These are phyloP conservation scores for Pythium folliculosum DNA, from an alignment of 352 stramenopile species.

Conservation along the genomic window DNA sequence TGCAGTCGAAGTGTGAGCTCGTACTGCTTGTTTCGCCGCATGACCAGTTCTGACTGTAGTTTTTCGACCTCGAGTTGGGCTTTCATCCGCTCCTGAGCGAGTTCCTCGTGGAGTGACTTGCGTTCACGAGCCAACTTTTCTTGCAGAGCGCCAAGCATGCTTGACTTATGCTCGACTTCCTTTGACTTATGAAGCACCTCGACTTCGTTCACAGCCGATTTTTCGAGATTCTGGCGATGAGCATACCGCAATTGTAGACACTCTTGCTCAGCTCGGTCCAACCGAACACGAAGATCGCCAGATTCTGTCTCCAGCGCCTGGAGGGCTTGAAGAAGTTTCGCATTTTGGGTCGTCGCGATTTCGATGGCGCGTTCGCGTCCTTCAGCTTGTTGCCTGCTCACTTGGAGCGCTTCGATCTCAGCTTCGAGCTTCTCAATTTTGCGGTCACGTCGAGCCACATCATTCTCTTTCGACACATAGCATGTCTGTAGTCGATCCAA, in stretches of 20 bases:
- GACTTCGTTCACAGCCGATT: slow-evolving; percentile 41
- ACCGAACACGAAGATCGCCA: slow-evolving; percentile 30
- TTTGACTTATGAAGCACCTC: slow-evolving; percentile 51
- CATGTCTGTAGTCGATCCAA: slow-evolving; percentile 63
- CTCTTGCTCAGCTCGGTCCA: slow-evolving; percentile 38
- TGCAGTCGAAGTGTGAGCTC: slow-evolving; percentile 76
- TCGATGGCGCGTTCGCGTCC: slow-evolving; percentile 72
- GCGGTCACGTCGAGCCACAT: slow-evolving; percentile 49
- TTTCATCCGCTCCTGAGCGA: slow-evolving; percentile 41
- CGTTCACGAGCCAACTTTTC: slow-evolving; percentile 60
- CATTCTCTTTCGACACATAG: slow-evolving; percentile 62
- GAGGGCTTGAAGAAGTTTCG: slow-evolving; percentile 64
- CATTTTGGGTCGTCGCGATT: slow-evolving; percentile 75
- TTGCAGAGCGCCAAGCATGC: slow-evolving; percentile 38
- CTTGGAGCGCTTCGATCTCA: slow-evolving; percentile 58
- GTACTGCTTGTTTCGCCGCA: slow-evolving; percentile 78
- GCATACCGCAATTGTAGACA: slow-evolving; percentile 40
- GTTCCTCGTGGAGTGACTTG: slow-evolving; percentile 45
- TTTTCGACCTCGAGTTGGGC: slow-evolving; percentile 67
- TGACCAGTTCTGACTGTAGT: slow-evolving; percentile 67
- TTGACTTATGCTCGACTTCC: slow-evolving; percentile 44
- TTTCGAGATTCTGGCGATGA: slow-evolving; percentile 35
- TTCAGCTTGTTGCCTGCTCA: slow-evolving; percentile 48
- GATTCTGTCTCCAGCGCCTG: slow-evolving; percentile 49
- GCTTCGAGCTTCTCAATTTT: slow-evolving; percentile 58